Percentiles rank a stretch among this genome's conserved stretches.
Evolutionary conservation across 2,329 filamentous ascomycete genomes (phyloP).

Genomic region (Madurella fahalii): DNA sequence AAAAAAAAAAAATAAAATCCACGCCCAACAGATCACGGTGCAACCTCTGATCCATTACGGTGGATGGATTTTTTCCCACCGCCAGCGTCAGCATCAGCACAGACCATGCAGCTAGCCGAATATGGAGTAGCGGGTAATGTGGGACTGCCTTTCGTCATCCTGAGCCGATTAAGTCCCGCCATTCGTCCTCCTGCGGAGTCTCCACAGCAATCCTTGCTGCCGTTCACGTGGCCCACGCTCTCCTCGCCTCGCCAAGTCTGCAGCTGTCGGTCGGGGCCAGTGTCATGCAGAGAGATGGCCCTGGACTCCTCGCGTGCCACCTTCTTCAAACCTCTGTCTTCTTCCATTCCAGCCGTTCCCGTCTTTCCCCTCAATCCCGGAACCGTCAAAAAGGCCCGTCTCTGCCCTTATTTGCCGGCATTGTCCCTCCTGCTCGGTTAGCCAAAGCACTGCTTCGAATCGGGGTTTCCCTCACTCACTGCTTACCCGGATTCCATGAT

Average conservation of each 20-base stretch:
- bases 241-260: constrained; percentile 12
- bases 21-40: background rate
- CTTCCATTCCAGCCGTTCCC: background rate
- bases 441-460: too few species aligned
- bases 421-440: too few species aligned
- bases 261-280: background rate
- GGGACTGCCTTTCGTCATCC: constrained; percentile 13
- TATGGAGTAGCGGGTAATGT: background rate
- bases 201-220: background rate
- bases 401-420: background rate
- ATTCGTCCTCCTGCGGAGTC: background rate
- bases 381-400: background rate
- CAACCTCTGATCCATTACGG: background rate
- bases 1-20: too few species aligned
- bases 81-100: constrained; percentile 2
- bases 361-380: constrained; percentile 6
- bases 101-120: background rate
- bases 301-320: background rate
- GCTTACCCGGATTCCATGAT: constrained; percentile 10
- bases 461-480: background rate
- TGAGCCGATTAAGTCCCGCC: background rate
- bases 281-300: background rate
- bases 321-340: background rate
- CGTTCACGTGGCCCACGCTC: constrained; percentile 22
- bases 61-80: constrained; percentile 1